Evolutionary conservation across 2,329 filamentous ascomycete species (phyloP).

Genomic region (Emergomyces pasteurianus): DNA sequence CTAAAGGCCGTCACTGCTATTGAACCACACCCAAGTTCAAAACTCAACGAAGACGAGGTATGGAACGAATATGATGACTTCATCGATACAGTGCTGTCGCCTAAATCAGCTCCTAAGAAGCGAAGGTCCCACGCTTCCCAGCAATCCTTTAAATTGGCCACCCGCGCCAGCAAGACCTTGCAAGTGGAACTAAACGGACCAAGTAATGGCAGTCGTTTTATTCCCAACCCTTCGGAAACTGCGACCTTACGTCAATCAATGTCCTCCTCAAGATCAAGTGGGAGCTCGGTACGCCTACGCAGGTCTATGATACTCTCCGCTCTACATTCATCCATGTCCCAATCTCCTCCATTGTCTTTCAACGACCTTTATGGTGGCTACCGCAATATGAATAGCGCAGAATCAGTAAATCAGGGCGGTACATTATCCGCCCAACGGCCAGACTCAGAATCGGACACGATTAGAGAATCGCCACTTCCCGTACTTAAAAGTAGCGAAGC

Average conservation of each 20-base stretch:
- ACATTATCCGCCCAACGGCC: slow-evolving; percentile 11
- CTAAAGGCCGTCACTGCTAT: slow-evolving; percentile 54
- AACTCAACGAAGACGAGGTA: slow-evolving; percentile 68
- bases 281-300: slow-evolving; percentile 32
- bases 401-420: slow-evolving; percentile 13
- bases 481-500: slow-evolving; percentile 15
- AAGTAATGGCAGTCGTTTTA: neutral
- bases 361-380: slow-evolving; percentile 42
- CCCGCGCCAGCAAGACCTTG: slow-evolving; percentile 26
- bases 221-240: slow-evolving; percentile 13
- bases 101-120: slow-evolving; percentile 22
- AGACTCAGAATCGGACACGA: slow-evolving; percentile 17
- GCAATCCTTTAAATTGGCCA: slow-evolving; percentile 26
- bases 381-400: slow-evolving; percentile 15
- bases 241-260: slow-evolving; percentile 15
- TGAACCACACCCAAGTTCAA: slow-evolving; percentile 49
- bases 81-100: slow-evolving; percentile 55
- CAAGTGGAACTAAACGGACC: slow-evolving; percentile 23
- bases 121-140: slow-evolving; percentile 10
- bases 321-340: slow-evolving; percentile 37
- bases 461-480: neutral
- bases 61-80: slow-evolving; percentile 94
- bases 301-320: slow-evolving; percentile 41
- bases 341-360: slow-evolving; percentile 42
- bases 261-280: slow-evolving; percentile 18